Base-by-base conservation (phyloP, 257 asterid genomes). In the Haberlea rhodopensis region DNA sequence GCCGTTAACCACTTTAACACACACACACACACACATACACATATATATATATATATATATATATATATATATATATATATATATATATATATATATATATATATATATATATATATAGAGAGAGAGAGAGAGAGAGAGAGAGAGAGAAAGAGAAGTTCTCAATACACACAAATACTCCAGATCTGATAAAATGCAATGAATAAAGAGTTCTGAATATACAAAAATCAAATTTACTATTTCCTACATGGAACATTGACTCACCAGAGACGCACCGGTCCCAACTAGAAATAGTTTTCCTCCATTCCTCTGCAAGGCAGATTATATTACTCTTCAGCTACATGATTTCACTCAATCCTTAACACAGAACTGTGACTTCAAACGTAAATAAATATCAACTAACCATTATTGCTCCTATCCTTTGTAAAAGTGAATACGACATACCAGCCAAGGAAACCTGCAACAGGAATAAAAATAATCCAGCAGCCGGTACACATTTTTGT, bases 191-290 rank as follows among this genome's bases (percentile, higher is more conserved):
- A 25, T 59, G 54, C 60, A 60, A 49, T 52, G 32, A 49, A 9
- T 25, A 20, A 58, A 13, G 22, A 10, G 46, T 18, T 3, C 21
- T 67, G 18, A 25, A 24, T 13, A 31, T 15, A 2, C 16, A 51
- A 43, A 28, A 62, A 62, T 27, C 13, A 34, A 43, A 34, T 34
- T 22, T 24, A 37, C 2, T 61, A 16, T 22, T 45, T 61, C 37
- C 20, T 5, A 26, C 23, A 40, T 19, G 31, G 6, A 60, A 57
- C 29, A 57, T 31, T 4, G 49, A 68, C 91, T 87, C 52, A 91
- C 98, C 87, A 91, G 72, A 48, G 98, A 89, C 8, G 98, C 95
- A 73, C 94, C 21, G 29, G 97, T 84, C 64, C 98, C 98, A 70
- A 91, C 98, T 27, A 80, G 83, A 74, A 91, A 91, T 46, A 91